Evolutionary conservation across 371 early-diverging fungal species (phyloP), one percentile per base, ranked within the genome.

Genomic region (Mucor racemosus): DNA sequence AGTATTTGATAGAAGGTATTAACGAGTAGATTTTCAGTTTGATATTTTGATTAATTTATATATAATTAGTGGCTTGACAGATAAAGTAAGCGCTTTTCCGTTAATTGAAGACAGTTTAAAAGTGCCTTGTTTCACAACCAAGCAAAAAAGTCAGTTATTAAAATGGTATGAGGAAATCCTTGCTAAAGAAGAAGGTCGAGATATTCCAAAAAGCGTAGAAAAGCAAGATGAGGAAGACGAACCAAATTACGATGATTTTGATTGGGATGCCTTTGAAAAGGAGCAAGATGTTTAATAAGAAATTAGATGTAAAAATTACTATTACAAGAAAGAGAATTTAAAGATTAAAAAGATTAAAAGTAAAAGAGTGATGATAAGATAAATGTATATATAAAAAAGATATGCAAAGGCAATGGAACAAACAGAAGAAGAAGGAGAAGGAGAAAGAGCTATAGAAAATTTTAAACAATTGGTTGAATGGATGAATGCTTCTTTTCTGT

Each of bases 91-190:
- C 9, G 64, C 72, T 3, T 74, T 73, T 54, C 73, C 77, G 41
- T 40, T 79, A 33, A 76, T 79, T 39, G 77, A 76, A 53, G 79
- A 79, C 41, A 77, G 77, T 9, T 60, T 79, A 6, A 79, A 79
- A 39, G 79, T 79, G n/a, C 75, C 79, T 38, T 75, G 74, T 62
- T 79, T 76, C 59, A 76, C 79, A 26, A 73, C 77, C 5, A 75
- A 72, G 36, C 79, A 79, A 60, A 79, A 79, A 42, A 72, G 39
- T 19, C 70, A 70, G 26, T 31, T 79, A 21, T 67, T 79, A 38
- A 79, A 76, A 66, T 79, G 76, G 79, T 71, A 77, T 50, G 75
- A 76, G 33, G 79, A 79, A 48, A 72, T 79, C 21, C 65, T 79
- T 6, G 75, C 74, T 4, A 74, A 77, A 19, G 67, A 77, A 33